phyloP scores from a whole-genome alignment of 2,329 filamentous ascomycete species.

The Sclerotinia spermophila region DNA sequence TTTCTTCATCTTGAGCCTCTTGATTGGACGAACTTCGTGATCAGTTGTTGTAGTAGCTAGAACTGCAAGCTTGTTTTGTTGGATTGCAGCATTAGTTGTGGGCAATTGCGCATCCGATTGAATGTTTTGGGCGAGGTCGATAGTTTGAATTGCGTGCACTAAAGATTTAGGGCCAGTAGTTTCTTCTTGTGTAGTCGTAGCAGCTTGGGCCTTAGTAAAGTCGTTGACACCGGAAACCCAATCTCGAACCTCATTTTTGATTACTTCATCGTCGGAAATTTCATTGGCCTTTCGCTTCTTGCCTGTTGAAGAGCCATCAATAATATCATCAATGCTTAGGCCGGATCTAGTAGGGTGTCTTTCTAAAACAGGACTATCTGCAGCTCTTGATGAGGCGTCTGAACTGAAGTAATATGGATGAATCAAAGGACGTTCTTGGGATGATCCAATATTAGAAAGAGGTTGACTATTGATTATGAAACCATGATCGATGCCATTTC shows the following conservation, averaged over 20 bases:
- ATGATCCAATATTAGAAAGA: neutral
- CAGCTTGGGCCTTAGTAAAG: neutral
- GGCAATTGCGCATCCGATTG: neutral
- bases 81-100: neutral
- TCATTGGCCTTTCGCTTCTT: constrained; percentile 35
- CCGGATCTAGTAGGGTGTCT: constrained; percentile 26
- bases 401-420: constrained; percentile 18
- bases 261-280: constrained; percentile 27
- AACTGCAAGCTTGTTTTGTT: neutral
- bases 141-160: neutral
- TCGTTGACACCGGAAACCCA: constrained; percentile 25
- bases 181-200: neutral
- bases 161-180: neutral
- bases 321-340: constrained; percentile 35
- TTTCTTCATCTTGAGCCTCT: constrained; percentile 32
- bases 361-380: constrained; percentile 15
- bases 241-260: constrained; percentile 28
- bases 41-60: constrained; percentile 4
- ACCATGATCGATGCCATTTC: neutral
- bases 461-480: neutral
- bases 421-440: neutral
- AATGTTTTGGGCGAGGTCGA: neutral
- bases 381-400: constrained; percentile 3
- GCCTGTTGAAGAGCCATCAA: constrained; percentile 25
- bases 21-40: constrained; percentile 28